Percentiles rank a stretch among this genome's conserved stretches.
Conservation (phyloP, 208 protist genomes). For the Trypanosoma avium region DNA sequence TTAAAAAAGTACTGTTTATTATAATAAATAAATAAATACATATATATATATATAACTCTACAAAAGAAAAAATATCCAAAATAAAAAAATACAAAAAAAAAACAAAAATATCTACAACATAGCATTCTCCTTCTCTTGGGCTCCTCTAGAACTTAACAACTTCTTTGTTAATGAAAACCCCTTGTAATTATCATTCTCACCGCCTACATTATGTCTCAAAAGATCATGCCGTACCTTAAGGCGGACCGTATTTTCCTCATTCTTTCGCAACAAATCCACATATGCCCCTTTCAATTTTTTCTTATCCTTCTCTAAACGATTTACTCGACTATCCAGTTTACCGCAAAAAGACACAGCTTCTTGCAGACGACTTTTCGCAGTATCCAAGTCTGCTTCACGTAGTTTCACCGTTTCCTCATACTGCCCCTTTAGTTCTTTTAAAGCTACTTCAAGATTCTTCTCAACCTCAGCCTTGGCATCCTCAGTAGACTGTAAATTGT, state of each 20-base stretch:
- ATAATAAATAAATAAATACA: not conserved
- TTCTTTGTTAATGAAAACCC: not conserved
- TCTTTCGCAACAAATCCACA: conserved; percentile 1
- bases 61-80: not conserved
- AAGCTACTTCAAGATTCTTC: not conserved
- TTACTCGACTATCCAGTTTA: not conserved
- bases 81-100: conserved; percentile 19
- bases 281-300: conserved; percentile 1
- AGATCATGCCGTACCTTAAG: conserved; percentile 1
- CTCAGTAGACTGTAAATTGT: conserved; percentile 16
- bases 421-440: not conserved
- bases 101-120: conserved; percentile 1
- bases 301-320: conserved; percentile 6
- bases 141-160: not conserved
- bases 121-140: not conserved
- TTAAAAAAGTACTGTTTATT: not conserved
- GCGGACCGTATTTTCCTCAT: conserved; percentile 9
- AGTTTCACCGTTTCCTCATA: not conserved
- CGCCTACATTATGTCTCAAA: not conserved
- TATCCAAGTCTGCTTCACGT: not conserved
- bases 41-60: not conserved
- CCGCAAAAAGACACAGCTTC: not conserved
- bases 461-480: conserved; percentile 8
- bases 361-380: not conserved
- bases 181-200: not conserved